These are phyloP conservation scores for Fusarium cicatricum DNA, from an alignment of 2,329 filamentous ascomycete species.

Conservation along the genomic window DNA sequence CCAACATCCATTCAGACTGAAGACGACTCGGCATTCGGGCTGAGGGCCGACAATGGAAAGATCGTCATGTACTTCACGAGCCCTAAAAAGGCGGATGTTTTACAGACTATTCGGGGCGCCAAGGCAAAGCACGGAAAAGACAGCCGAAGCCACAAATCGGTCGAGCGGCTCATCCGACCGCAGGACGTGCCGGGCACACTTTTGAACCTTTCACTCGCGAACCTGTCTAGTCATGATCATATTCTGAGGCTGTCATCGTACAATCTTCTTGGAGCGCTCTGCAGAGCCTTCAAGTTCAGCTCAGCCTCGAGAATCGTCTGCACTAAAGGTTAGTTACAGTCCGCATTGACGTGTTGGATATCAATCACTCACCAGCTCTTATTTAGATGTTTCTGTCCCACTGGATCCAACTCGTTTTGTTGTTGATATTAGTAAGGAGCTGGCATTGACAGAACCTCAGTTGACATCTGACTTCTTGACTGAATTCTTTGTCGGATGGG, in stretches of 20 bases:
- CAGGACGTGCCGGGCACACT: constrained; percentile 76
- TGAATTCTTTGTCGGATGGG: constrained; percentile 78
- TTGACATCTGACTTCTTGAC: constrained; percentile 74
- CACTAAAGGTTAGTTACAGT: constrained; percentile 60
- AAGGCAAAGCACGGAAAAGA: constrained; percentile 73
- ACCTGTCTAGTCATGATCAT: constrained; percentile 69
- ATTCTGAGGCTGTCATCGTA: constrained; percentile 70
- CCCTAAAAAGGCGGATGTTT: constrained; percentile 67
- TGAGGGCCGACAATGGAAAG: constrained; percentile 73
- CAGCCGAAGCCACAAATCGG: constrained; percentile 65
- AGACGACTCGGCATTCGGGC: constrained; percentile 72
- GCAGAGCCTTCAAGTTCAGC: constrained; percentile 72
- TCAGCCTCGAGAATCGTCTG: constrained; percentile 68
- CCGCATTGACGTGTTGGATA: background rate
- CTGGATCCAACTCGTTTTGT: constrained; percentile 71
- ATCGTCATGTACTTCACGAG: constrained; percentile 78
- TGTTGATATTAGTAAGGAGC: constrained; percentile 69
- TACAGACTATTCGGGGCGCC: constrained; percentile 69
- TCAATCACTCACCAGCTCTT: background rate
- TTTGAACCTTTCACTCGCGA: constrained; percentile 72
- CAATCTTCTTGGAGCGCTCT: constrained; percentile 72
- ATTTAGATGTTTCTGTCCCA: constrained; percentile 67
- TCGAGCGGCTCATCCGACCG: constrained; percentile 71
- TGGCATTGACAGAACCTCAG: constrained; percentile 70
- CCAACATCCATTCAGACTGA: constrained; percentile 70